Evolutionary conservation across 2,329 filamentous ascomycete genomes (phyloP), one percentile per base, ranked within the genome.

Genomic region (Ophiostoma tasmaniense): DNA sequence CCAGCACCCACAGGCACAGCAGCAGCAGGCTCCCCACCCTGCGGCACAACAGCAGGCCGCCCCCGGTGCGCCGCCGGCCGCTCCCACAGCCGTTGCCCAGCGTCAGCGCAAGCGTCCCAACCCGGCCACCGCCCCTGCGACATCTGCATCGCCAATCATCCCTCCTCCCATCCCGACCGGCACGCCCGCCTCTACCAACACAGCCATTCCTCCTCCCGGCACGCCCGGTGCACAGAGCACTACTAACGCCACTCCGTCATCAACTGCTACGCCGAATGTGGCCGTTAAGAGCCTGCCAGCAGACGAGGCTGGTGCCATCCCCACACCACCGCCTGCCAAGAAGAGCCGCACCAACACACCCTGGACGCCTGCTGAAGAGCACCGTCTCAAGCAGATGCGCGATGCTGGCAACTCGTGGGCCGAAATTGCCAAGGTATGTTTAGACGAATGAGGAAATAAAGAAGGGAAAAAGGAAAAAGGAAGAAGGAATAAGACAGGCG

Each of bases 341-440:
- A 97, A 97, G 82, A 95, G 92, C 75, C 86, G 95, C 71, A 98
- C 95, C n/a, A 99, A 99, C 77, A 99, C 95, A 2, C 95, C 95
- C 0, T 99, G 95, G 95, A 97, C 93, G 1, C 92, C 94, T 2
- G 91, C 91, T 42, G 95, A 99, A 78, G 95, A 99, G 79, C 87
- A 94, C 77, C 85, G 93, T 64, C 82, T 99, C 74, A 98, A 98
- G 83, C 88, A 90, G 73, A 96, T 99, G 92, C 87, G 95, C 75
- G 95, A 98, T 79, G 87, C 89, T 0, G 93, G 94, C 13, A 93
- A 91, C 74, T 97, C 91, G 76, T 99, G 95, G 95, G 96, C 92
- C 66, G 95, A 98, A 76, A 99, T 99, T 76, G 95, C 94, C 74
- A 98, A 98, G 89, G 93, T 96, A 75, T 71, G 81, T 76, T 14